Base-by-base conservation (phyloP, 257 asterid genomes). In the Solanum medicagineum region DNA sequence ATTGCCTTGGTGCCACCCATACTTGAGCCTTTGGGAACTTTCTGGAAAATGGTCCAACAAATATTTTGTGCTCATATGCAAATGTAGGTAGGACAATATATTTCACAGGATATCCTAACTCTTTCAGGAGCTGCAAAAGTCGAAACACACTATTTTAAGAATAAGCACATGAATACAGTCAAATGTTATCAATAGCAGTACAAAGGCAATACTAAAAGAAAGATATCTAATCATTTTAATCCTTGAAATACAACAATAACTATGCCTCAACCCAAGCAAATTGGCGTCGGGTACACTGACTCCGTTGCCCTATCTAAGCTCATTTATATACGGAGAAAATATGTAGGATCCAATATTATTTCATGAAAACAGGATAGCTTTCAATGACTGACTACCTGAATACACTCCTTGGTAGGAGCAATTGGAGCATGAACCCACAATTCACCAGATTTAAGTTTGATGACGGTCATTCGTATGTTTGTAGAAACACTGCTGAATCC, bases 1-100 rank as follows among this genome's bases (percentile, higher is more conserved):
- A 95, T 86, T 96, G 99, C 90, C 99, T 90, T 44, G 99, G 99
- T 16, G 99, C 98, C 62, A 96, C 98, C 98, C 99, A 96, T n/a
- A 95, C 94, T 89, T 90, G 93, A 80, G 98, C 98, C 86, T 29
- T 71, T 19, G 98, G 98, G 79, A 96, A 96, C 92, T 96, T 92
- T 90, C 99, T 94, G 16, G 98, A 96, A 86, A 96, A 96, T 10
- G 99, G 99, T 65, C 99, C 98, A n/a, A 96, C 98, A 54, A 95
- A 96, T 87, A 96, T 96, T 87, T 96, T 96, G 80, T 96, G 99
- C 89, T 96, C 98, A 75, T 96, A 96, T 13, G 99, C 99, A 87
- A 95, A 96, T 42, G 98, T 96, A 75, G 98, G 99, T 74, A 96
- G 92, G 86, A 95, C 86, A 53, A 96, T 95, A 84, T 92, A 92